Percentiles rank a stretch among this genome's conserved stretches.
Conservation (phyloP, 495 filamentous ascomycete genomes). For the Penicillium bialowiezense region DNA sequence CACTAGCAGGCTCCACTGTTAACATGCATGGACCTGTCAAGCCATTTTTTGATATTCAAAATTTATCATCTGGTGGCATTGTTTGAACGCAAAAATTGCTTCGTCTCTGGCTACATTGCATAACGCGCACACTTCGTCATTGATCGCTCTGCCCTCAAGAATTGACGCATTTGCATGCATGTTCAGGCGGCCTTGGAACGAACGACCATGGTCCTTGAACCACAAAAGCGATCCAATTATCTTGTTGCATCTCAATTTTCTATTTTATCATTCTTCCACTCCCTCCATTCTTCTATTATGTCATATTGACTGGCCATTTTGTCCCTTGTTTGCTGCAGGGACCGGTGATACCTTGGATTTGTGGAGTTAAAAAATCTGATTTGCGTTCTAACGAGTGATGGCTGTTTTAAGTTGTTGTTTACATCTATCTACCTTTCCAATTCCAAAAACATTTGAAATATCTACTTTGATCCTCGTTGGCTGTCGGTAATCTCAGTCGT, state of each 20-base stretch:
- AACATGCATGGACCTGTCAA: neutral
- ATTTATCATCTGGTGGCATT: neutral
- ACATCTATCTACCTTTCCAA: slow-evolving; percentile 3
- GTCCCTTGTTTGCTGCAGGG: slow-evolving; percentile 1
- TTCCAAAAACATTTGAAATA: slow-evolving; percentile 13
- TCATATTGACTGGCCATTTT: slow-evolving; percentile 9
- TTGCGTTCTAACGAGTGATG: slow-evolving; percentile 13
- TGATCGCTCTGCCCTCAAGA: neutral
- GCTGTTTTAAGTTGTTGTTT: slow-evolving; percentile 6
- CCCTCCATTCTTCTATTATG: slow-evolving; percentile 4
- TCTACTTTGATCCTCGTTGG: neutral
- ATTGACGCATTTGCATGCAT: neutral
- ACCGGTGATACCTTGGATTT: slow-evolving; percentile 20
- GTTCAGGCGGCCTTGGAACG: slow-evolving; percentile 8
- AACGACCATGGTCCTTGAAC: slow-evolving; percentile 13
- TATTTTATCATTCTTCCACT: slow-evolving; percentile 9
- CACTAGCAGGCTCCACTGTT: slow-evolving; percentile 22
- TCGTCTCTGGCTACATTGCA: slow-evolving; percentile 1
- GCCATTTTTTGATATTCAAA: slow-evolving; percentile 6
- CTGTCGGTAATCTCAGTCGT: too few species aligned
- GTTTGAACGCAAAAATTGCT: neutral
- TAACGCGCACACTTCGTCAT: neutral
- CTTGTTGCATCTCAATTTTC: slow-evolving; percentile 10
- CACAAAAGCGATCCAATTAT: slow-evolving; percentile 21
- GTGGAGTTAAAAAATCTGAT: slow-evolving; percentile 13